Percentiles rank a stretch among this genome's conserved stretches.
phyloP scores from a whole-genome alignment of 257 asterid species.

The Fraxinus americana region DNA sequence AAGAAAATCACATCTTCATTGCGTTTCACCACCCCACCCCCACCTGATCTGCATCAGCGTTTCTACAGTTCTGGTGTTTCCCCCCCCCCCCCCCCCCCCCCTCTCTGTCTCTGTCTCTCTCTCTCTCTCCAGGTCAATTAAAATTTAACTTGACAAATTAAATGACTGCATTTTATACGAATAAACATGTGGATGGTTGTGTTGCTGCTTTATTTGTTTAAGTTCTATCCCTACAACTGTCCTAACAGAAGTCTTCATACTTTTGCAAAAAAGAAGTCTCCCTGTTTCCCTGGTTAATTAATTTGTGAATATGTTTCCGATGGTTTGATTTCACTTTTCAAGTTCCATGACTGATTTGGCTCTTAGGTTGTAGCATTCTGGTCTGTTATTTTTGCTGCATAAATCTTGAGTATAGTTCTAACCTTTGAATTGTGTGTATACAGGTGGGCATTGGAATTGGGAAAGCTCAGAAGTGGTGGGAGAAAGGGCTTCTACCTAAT shows the following conservation, averaged over 20 bases:
- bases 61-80: too few species aligned
- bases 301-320: too few species aligned
- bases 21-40: too few species aligned
- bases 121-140: background rate
- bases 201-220: background rate
- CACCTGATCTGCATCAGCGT: too few species aligned
- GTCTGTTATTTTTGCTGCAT: background rate
- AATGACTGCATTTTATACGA: too few species aligned
- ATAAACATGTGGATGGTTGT: background rate
- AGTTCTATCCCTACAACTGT: background rate
- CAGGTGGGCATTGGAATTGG: slow-evolving; percentile 34
- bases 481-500: slow-evolving; percentile 46
- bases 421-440: slow-evolving; percentile 1
- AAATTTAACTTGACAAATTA: too few species aligned
- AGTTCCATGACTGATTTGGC: background rate
- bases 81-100: too few species aligned
- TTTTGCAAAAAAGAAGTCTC: background rate
- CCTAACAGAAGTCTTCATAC: too few species aligned
- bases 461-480: slow-evolving; percentile 52
- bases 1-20: too few species aligned
- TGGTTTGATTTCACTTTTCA: too few species aligned
- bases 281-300: background rate
- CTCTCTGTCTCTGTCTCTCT: too few species aligned
- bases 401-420: background rate
- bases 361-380: background rate